phyloP scores from a whole-genome alignment of 2,329 filamentous ascomycete genomes.

The Blastomyces emzantsi region DNA sequence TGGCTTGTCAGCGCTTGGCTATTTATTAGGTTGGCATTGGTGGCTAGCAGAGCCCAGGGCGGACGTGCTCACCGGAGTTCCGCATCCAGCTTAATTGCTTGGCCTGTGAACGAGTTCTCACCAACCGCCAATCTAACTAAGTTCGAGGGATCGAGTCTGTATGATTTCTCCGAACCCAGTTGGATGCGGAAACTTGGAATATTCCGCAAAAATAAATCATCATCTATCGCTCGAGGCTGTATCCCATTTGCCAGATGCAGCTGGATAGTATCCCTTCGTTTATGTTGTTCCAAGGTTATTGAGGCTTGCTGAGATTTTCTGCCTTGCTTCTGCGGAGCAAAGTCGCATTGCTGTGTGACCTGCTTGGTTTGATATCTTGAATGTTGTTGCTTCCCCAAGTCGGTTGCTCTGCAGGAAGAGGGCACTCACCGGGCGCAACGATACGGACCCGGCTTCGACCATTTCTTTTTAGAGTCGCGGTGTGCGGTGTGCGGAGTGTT shows the following conservation, averaged over 20 bases:
- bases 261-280: neutral
- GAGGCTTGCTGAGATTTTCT: neutral
- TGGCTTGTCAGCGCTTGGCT: too few species aligned
- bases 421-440: too few species aligned
- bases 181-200: neutral
- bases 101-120: neutral
- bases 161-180: too few species aligned
- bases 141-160: too few species aligned
- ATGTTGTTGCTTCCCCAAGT: too few species aligned
- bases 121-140: too few species aligned
- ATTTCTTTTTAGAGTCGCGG: too few species aligned
- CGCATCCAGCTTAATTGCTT: neutral
- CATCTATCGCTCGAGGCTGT: too few species aligned
- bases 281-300: neutral
- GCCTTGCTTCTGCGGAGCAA: neutral
- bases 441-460: too few species aligned
- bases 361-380: neutral
- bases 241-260: neutral
- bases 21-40: too few species aligned
- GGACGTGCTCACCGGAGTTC: constrained; percentile 1
- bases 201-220: too few species aligned
- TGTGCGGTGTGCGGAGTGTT: neutral
- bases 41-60: neutral
- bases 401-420: too few species aligned
- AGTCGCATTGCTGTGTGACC: neutral